phyloP scores from a whole-genome alignment of 2,329 filamentous ascomycete genomes.

The Calonectria pseudoturangicola region DNA sequence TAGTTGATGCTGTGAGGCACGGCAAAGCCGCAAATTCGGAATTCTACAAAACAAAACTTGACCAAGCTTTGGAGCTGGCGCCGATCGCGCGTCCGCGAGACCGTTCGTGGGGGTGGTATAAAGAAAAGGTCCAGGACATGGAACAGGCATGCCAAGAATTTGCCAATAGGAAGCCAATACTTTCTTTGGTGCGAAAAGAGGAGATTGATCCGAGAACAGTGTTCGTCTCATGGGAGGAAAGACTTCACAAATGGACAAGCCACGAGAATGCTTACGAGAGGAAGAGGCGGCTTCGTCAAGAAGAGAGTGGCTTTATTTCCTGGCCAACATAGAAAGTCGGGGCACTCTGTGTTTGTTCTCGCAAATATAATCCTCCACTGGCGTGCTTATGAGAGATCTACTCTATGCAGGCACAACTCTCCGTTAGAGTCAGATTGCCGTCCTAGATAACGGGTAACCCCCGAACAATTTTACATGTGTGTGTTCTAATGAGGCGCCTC shows the following conservation, averaged over 20 bases:
- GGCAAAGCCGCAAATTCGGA: background rate
- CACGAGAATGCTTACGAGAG: background rate
- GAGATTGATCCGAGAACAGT: background rate
- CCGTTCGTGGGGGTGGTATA: background rate
- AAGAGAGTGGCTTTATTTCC: background rate
- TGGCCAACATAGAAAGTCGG: background rate
- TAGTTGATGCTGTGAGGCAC: background rate
- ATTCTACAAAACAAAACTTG: background rate
- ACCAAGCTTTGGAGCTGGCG: background rate
- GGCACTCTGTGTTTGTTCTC: too few relatives aligned
- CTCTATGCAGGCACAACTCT: too few relatives aligned
- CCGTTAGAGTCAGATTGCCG: too few relatives aligned
- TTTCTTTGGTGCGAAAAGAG: background rate
- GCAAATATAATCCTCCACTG: too few relatives aligned
- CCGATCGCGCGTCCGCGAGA: background rate
- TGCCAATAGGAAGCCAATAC: background rate
- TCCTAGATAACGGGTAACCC: too few relatives aligned
- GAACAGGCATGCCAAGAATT: background rate
- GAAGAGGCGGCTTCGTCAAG: background rate
- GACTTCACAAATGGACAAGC: background rate
- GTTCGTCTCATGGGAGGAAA: background rate
- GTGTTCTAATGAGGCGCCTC: too few relatives aligned
- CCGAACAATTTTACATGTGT: too few relatives aligned
- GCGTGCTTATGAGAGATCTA: too few relatives aligned
- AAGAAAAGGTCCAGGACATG: background rate